Base-by-base conservation (phyloP, 805 yeast species). In the Cyberlindnera meyerae region DNA sequence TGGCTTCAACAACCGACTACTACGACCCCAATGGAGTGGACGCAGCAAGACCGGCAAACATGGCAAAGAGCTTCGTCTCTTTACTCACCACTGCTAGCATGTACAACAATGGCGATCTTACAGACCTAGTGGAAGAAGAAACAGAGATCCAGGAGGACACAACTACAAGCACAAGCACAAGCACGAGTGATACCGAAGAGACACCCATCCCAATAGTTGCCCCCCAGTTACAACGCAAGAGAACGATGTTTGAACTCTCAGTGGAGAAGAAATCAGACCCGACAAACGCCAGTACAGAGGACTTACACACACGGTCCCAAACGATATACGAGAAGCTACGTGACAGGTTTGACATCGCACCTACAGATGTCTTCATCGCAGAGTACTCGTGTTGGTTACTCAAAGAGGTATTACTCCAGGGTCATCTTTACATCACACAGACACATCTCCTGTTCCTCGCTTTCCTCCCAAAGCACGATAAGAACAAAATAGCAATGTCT, bases 381-480 rank as follows among this genome's bases (percentile, higher is more conserved):
- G 83, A 79, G 43, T 82, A 70, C 49, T 71, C 81, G 3, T 77
- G 88, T 21, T 89, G 96, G 95, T 63, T 89, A 25, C 65, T 87
- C 39, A 74, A 79, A 42, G 95, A 85, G 49, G 93, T 89, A 0
- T 63, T 90, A 18, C 62, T 88, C 18, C 96, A 87, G 58, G 97
- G 97, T 3, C 89, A 83, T 49, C 57, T 88, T 13, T 82, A 82
- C 48, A 58, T 90, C 18, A 88, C 97, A 1, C 59, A 66, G 29
- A 63, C 70, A 12, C 74, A 75, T 43, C 54, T 89, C 6, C 61
- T 86, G 29, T 90, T 85, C 54, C 82, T 82, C 61, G 93, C 96
- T 0, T 78, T 76, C 47, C 58, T 90, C 8, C 96, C 97, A 0
- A 71, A 73, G 33, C 48, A 34, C n/a, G 41, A 48, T n/a, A 39